Conservation (phyloP, 2,329 filamentous ascomycete species). For the Didymella glomerata region DNA sequence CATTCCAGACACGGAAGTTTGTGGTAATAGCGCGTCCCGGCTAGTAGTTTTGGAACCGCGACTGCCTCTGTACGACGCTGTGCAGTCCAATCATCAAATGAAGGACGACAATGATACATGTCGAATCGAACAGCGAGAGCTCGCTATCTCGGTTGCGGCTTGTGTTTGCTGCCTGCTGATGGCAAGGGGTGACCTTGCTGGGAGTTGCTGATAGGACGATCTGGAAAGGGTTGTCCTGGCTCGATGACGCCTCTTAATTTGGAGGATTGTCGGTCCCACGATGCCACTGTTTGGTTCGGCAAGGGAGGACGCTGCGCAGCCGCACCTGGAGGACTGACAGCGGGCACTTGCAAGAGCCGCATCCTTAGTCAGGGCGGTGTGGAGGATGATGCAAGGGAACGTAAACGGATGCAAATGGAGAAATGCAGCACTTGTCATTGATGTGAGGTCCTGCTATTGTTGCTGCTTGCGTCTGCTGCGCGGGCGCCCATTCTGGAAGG, state of each 20-base stretch:
- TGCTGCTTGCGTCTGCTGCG: conserved; percentile 3
- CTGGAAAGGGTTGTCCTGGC: conserved; percentile 23
- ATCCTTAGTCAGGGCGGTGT: conserved; percentile 25
- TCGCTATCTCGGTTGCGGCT: background rate
- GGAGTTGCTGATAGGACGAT: conserved; percentile 7
- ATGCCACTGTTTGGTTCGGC: conserved; percentile 14
- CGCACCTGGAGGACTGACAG: conserved; percentile 25
- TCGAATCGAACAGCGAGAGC: background rate
- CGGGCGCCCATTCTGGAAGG: background rate
- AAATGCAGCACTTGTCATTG: background rate
- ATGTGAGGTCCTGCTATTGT: background rate
- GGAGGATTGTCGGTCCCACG: conserved; percentile 11
- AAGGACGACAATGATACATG: conserved; percentile 9
- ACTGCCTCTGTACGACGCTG: conserved; percentile 9
- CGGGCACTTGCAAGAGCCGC: conserved; percentile 34
- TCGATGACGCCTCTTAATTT: conserved; percentile 33
- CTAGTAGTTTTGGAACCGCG: conserved; percentile 10
- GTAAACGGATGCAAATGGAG: conserved; percentile 9
- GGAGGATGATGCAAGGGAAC: conserved; percentile 16
- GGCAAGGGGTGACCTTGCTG: conserved; percentile 8
- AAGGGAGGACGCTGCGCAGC: conserved; percentile 23
- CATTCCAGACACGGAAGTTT: conserved; percentile 20
- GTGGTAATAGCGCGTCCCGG: conserved; percentile 21
- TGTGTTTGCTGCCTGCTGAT: conserved; percentile 12
- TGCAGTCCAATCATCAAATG: conserved; percentile 4